Evolutionary conservation across 23 red algal species (phyloP).

Genomic region (Cyanidiococcus yangmingshanensis): DNA sequence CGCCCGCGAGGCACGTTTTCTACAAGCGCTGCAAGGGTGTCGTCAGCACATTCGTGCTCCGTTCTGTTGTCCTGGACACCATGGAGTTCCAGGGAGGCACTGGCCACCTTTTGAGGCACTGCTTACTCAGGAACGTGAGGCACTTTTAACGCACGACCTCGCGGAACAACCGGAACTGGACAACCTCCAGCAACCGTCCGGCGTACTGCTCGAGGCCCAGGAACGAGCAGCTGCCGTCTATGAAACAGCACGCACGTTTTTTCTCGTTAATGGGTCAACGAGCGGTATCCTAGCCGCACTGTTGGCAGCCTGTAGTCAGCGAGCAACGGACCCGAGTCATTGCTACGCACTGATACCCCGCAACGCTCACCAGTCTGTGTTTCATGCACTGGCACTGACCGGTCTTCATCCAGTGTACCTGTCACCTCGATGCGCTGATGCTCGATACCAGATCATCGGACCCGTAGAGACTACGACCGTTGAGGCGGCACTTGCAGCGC

Average conservation of each 20-base stretch:
- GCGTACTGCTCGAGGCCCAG: slow-evolving; percentile 53
- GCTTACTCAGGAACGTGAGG: background rate
- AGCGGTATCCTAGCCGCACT: slow-evolving; percentile 67
- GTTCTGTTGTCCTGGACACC: slow-evolving; percentile 92
- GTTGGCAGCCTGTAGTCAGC: slow-evolving; percentile 30
- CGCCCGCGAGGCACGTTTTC: background rate
- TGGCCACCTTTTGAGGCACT: background rate
- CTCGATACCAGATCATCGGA: slow-evolving; percentile 15
- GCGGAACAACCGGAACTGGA: slow-evolving; percentile 81
- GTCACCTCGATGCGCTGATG: slow-evolving; percentile 38
- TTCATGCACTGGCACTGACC: slow-evolving; percentile 59
- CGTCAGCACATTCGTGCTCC: slow-evolving; percentile 33
- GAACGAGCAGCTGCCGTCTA: slow-evolving; percentile 46
- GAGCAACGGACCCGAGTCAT: slow-evolving; percentile 10
- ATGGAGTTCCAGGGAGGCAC: slow-evolving; percentile 19
- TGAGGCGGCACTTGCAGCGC: slow-evolving; percentile 3
- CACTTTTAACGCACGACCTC: slow-evolving; percentile 44
- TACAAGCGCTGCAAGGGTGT: slow-evolving; percentile 11
- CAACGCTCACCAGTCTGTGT: slow-evolving; percentile 67
- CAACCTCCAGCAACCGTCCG: slow-evolving; percentile 52
- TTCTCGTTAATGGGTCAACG: slow-evolving; percentile 88
- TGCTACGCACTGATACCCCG: slow-evolving; percentile 50
- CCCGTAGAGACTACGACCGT: background rate
- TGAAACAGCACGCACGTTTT: slow-evolving; percentile 32
- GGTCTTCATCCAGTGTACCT: slow-evolving; percentile 65